Percentiles rank a stretch among this genome's conserved stretches.
Conservation (phyloP, 805 yeast genomes). For the Nakazawaea populi region DNA sequence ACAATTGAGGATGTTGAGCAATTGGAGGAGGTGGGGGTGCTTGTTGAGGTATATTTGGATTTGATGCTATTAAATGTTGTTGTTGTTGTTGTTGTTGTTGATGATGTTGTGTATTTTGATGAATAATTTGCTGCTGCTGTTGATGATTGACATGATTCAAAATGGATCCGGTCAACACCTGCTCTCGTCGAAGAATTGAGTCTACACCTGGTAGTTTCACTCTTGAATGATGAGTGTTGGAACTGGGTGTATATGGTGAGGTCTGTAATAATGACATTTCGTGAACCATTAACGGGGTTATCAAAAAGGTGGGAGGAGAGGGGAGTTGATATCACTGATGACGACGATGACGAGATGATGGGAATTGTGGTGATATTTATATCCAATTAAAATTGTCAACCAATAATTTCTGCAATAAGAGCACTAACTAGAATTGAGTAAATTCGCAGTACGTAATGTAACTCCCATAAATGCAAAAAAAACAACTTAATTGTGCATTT, state of each 20-base stretch:
- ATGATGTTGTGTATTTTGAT: slow-evolving; percentile 7
- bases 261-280: neutral
- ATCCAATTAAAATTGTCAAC: neutral
- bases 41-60: neutral
- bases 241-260: neutral
- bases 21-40: neutral
- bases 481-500: no score
- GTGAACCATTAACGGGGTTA: neutral
- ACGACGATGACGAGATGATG: no score
- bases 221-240: neutral
- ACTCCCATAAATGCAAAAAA: no score
- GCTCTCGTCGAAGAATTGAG: neutral
- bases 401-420: neutral
- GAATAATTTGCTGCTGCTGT: slow-evolving; percentile 5
- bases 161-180: neutral
- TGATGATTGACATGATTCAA: neutral
- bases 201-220: slow-evolving; percentile 3
- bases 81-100: slow-evolving; percentile 8
- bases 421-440: neutral
- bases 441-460: no score
- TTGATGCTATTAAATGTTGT: neutral
- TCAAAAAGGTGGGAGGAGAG: no score
- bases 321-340: no score
- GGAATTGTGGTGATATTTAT: no score
- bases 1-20: no score